phyloP scores from a whole-genome alignment of 2,329 filamentous ascomycete genomes.

The Macrophomina phaseolina region DNA sequence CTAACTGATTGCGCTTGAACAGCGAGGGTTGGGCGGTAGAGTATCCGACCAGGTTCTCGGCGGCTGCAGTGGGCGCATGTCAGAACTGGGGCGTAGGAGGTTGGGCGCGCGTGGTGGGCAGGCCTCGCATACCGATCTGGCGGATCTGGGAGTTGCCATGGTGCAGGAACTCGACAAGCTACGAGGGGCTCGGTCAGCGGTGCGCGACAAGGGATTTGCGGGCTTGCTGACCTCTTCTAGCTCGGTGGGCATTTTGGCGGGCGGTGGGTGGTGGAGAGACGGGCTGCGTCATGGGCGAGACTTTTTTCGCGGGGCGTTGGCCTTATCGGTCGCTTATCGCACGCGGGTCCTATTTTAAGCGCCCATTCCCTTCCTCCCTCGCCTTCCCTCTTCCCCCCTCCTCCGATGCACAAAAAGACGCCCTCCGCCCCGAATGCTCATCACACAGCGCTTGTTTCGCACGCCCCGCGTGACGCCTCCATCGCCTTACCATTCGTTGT shows the following conservation, averaged over 20 bases:
- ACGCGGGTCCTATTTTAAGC: constrained; percentile 17
- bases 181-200: not conserved
- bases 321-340: constrained; percentile 1
- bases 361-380: not conserved
- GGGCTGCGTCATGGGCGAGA: constrained; percentile 23
- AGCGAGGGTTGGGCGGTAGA: constrained; percentile 75
- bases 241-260: constrained; percentile 53
- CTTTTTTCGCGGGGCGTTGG: constrained; percentile 25
- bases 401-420: constrained; percentile 1
- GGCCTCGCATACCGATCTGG: constrained; percentile 65
- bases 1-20: constrained; percentile 81
- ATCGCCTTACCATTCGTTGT: not conserved
- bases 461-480: constrained; percentile 1
- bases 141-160: constrained; percentile 91
- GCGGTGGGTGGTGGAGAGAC: not conserved
- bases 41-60: constrained; percentile 86
- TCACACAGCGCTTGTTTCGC: constrained; percentile 18
- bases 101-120: constrained; percentile 29
- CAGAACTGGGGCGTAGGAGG: constrained; percentile 31
- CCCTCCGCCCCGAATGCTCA: not conserved
- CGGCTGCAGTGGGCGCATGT: constrained; percentile 57
- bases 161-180: constrained; percentile 93
- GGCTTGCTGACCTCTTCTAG: constrained; percentile 52
- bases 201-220: not conserved
- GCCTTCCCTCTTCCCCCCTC: constrained; percentile 5